Conservation (phyloP, 1,139 yeast genomes). For the Sugiyamaella neomexicana region DNA sequence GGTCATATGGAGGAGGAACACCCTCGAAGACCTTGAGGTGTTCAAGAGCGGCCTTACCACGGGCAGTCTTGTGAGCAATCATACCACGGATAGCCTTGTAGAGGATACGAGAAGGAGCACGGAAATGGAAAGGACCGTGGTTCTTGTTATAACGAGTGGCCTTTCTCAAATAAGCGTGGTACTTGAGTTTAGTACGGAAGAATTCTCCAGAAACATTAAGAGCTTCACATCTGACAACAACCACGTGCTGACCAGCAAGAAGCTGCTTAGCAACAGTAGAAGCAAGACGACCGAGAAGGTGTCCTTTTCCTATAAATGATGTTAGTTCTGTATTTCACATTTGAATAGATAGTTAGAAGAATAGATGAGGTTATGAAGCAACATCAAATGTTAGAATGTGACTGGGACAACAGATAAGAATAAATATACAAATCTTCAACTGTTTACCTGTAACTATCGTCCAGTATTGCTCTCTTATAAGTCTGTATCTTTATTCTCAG, state of each 20-base stretch:
- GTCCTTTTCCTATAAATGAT: conserved; percentile 69
- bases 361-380: not conserved
- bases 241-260: conserved; percentile 97
- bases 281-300: conserved; percentile 99
- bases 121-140: conserved; percentile 99
- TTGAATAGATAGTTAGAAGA: not conserved
- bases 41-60: conserved; percentile 99
- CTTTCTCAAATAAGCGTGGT: conserved; percentile 99
- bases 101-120: conserved; percentile 99
- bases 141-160: conserved; percentile 98
- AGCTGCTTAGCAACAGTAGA: conserved; percentile 98
- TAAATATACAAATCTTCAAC: too few species aligned
- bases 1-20: conserved; percentile 99
- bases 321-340: conserved; percentile 35
- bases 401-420: too few species aligned
- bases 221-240: conserved; percentile 96
- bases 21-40: conserved; percentile 99
- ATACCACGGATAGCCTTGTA: conserved; percentile 99
- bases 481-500: too few species aligned
- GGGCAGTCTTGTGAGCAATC: conserved; percentile 99
- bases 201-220: conserved; percentile 99
- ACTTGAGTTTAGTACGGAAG: conserved; percentile 99
- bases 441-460: too few species aligned
- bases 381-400: not conserved
- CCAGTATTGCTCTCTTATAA: too few species aligned